Conservation (phyloP, 2,329 filamentous ascomycete species). For the Fusarium sp. region DNA sequence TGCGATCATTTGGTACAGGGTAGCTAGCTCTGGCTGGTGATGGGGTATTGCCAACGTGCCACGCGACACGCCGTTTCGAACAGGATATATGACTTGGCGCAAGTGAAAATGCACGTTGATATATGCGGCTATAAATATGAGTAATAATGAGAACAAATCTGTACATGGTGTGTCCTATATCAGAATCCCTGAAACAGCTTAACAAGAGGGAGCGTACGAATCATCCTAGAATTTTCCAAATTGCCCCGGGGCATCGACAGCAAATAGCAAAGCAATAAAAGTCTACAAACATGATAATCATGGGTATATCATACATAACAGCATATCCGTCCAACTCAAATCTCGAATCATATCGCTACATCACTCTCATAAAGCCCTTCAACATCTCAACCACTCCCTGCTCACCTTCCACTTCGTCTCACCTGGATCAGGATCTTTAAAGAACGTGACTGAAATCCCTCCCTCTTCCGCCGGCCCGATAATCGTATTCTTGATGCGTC, state of each 20-base stretch:
- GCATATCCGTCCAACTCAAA: not conserved
- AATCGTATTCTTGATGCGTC: constrained; percentile 50
- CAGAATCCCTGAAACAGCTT: too few relatives aligned
- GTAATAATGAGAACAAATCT: too few relatives aligned
- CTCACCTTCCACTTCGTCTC: constrained; percentile 49
- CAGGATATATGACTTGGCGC: too few relatives aligned
- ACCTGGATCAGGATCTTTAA: constrained; percentile 45
- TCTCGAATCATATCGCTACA: not conserved
- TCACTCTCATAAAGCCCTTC: not conserved
- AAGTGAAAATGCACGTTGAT: too few relatives aligned
- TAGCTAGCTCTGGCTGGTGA: too few relatives aligned
- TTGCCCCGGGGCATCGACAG: accelerated
- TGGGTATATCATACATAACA: constrained; percentile 7
- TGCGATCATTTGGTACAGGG: too few relatives aligned
- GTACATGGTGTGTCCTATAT: too few relatives aligned
- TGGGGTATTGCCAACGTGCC: too few relatives aligned
- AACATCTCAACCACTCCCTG: constrained; percentile 47
- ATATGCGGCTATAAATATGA: too few relatives aligned
- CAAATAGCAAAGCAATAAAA: not conserved
- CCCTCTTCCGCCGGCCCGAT: constrained; percentile 46
- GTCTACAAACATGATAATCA: not conserved
- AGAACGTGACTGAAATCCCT: constrained; percentile 50
- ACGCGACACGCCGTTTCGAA: too few relatives aligned
- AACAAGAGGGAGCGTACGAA: too few relatives aligned
- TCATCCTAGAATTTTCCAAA: not conserved